Evolutionary conservation across 495 filamentous ascomycete species (phyloP).

Genomic region (Trichoderma reesei): DNA sequence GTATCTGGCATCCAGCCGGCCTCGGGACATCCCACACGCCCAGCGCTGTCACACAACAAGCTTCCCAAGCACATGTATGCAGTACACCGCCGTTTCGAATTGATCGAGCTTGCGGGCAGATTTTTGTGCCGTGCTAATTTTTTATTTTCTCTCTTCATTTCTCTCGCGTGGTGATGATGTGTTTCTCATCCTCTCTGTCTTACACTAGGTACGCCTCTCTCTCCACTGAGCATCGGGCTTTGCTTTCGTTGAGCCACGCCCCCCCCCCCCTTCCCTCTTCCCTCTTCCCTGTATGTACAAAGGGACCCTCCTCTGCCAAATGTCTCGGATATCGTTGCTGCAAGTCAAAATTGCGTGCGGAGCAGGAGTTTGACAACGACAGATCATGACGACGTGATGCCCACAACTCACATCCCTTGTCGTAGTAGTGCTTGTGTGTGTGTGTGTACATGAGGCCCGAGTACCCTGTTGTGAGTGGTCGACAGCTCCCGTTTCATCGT

Average conservation of each 20-base stretch:
- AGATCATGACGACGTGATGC: background rate
- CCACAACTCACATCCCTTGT: background rate
- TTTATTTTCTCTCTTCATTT: background rate
- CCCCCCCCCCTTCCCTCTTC: background rate
- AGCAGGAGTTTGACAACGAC: background rate
- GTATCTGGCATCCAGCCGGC: background rate
- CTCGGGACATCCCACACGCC: background rate
- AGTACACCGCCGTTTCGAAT: constrained; percentile 7
- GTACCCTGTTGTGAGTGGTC: too few species aligned
- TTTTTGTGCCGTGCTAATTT: background rate
- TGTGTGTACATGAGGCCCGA: too few species aligned
- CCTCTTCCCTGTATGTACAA: too few species aligned
- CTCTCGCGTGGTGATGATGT: background rate
- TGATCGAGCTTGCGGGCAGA: constrained; percentile 6
- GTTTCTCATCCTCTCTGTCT: too few species aligned
- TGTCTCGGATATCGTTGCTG: background rate
- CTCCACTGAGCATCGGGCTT: too few species aligned
- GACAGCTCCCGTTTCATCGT: background rate
- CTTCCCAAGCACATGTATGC: background rate
- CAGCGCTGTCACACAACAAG: background rate
- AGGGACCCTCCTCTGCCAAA: too few species aligned
- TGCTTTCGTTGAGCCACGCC: background rate
- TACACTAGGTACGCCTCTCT: too few species aligned
- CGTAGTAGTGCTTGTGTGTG: background rate
- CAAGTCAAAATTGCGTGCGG: background rate